Evolutionary conservation across 2,329 filamentous ascomycete genomes (phyloP).

Genomic region (Penicillium vulpinum): DNA sequence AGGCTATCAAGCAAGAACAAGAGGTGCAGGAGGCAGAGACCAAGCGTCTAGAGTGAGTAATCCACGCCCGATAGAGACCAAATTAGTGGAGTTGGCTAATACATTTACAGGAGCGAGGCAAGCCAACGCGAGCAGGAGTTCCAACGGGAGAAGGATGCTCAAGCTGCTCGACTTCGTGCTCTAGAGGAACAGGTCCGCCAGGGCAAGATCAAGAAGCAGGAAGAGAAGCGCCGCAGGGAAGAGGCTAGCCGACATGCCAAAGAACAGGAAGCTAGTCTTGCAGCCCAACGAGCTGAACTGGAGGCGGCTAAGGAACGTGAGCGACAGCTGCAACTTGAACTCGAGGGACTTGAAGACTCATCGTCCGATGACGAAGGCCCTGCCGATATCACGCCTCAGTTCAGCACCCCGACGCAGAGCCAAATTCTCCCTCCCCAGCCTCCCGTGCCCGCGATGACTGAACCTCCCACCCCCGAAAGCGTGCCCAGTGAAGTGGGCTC

Average conservation of each 20-base stretch:
- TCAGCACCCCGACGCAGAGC: slow-evolving; percentile 60
- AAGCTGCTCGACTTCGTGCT: slow-evolving; percentile 78
- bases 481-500: slow-evolving; percentile 53
- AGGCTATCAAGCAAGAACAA: slow-evolving; percentile 63
- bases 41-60: slow-evolving; percentile 77
- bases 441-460: slow-evolving; percentile 31
- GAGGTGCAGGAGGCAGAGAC: slow-evolving; percentile 73
- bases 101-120: slow-evolving; percentile 64
- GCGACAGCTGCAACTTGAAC: slow-evolving; percentile 81
- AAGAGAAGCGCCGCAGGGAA: slow-evolving; percentile 91
- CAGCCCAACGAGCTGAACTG: slow-evolving; percentile 83
- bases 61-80: neutral
- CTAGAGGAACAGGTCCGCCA: slow-evolving; percentile 92
- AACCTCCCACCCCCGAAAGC: slow-evolving; percentile 45
- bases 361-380: slow-evolving; percentile 80
- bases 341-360: slow-evolving; percentile 74
- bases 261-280: slow-evolving; percentile 82
- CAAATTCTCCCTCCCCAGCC: slow-evolving; percentile 50
- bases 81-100: slow-evolving; percentile 8
- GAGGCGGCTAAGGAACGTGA: slow-evolving; percentile 89
- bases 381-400: slow-evolving; percentile 65
- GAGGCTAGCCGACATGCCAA: slow-evolving; percentile 82
- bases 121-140: slow-evolving; percentile 77
- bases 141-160: slow-evolving; percentile 74
- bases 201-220: slow-evolving; percentile 92